Evolutionary conservation across 2,329 filamentous ascomycete species (phyloP).

Genomic region (Aphanoascus verrucosus): DNA sequence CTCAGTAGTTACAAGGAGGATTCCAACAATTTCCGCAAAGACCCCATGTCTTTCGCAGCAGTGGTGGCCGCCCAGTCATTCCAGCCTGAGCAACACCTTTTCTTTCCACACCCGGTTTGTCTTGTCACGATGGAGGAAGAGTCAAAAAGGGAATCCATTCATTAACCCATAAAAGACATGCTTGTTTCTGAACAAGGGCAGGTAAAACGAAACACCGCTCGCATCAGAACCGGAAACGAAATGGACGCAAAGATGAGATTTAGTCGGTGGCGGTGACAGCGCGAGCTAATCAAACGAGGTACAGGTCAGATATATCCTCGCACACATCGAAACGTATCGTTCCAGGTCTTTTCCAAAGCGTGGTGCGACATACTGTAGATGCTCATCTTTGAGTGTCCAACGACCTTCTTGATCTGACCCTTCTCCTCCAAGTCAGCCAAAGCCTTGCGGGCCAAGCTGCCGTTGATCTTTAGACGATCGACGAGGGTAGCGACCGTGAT

Average conservation of each 20-base stretch:
- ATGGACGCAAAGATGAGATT: slow-evolving; percentile 7
- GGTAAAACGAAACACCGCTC: slow-evolving; percentile 9
- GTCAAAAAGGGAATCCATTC: slow-evolving; percentile 9
- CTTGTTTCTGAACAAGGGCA: slow-evolving; percentile 7
- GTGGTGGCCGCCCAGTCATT: neutral
- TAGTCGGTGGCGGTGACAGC: slow-evolving; percentile 29
- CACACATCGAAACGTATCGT: neutral
- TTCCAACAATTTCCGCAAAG: neutral
- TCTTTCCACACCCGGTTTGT: neutral
- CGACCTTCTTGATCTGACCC: slow-evolving; percentile 96
- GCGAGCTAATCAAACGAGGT: slow-evolving; percentile 26
- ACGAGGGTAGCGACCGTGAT: slow-evolving; percentile 97
- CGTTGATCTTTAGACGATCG: slow-evolving; percentile 99
- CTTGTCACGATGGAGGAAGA: neutral
- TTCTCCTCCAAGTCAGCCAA: slow-evolving; percentile 92
- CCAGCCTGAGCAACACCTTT: neutral
- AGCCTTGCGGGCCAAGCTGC: slow-evolving; percentile 83
- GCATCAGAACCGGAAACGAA: slow-evolving; percentile 4
- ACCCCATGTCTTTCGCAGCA: neutral
- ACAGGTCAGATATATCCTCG: neutral
- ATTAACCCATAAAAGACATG: slow-evolving; percentile 12
- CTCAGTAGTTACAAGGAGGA: slow-evolving; percentile 2
- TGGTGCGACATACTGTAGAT: slow-evolving; percentile 70
- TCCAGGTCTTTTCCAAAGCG: neutral
- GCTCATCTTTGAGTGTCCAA: slow-evolving; percentile 92